Evolutionary conservation across 1,284 basidiomycete species (phyloP), one percentile per base, ranked within the genome.

Genomic region (Coniophora puteana): DNA sequence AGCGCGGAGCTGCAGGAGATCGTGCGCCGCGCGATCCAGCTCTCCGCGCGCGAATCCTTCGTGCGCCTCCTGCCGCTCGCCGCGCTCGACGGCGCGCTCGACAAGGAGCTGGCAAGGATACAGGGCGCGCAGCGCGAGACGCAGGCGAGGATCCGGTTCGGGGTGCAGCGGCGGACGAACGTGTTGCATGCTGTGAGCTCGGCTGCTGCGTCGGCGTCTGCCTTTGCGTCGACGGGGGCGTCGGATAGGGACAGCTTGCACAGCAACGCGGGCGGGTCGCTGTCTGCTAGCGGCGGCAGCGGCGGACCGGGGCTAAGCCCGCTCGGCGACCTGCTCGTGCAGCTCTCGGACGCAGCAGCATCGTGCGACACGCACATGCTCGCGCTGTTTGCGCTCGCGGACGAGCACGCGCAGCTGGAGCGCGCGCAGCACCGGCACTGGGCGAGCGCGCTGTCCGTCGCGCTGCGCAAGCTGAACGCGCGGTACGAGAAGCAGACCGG

Each of bases 401-500:
- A 85, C 50, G 84, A 86, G 47, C 68, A 80, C 21, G 65, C 70
- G 0, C 84, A 89, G 59, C 71, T 89, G 5, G 62, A 69, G 14
- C 65, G 67, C 30, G 50, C 87, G 27, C 66, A 77, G 14, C 80
- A 87, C 45, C 62, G 71, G 21, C 87, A 89, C 59, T 77, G 74
- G 61, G 71, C 80, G 4, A 85, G 81, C 21, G 84, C 86, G 12
- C 72, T 89, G 11, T 79, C 81, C 2, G 75, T 89, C 50, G 85
- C 83, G 5, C 59, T 90, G 34, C 72, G 86, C 8, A 90, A 90
- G 65, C 69, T 89, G 27, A 89, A 89, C 56, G 72, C 71, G 31
- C 82, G 81, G 36, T 85, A 85, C 47, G 76, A 78, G 8, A 75
- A 77, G 33, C 76, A 84, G 24, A 76, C 71, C 1, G 54, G 65